Conservation (phyloP, 345 rosid species). For the Lagerstroemia speciosa region DNA sequence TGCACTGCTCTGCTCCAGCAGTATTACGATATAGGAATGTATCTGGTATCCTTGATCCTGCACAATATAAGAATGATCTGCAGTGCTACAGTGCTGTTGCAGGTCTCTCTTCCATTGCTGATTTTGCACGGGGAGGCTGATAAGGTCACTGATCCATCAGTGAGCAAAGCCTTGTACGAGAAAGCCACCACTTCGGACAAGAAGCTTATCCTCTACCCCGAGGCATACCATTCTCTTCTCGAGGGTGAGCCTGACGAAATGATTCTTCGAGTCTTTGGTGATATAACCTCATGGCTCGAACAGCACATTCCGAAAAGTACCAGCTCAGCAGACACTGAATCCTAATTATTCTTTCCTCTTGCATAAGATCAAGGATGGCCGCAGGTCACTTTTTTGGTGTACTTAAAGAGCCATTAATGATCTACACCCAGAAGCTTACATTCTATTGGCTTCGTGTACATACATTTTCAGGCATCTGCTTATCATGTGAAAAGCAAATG, state of each 20-base stretch:
- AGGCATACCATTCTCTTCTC: slow-evolving; percentile 63
- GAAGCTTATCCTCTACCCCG: slow-evolving; percentile 50
- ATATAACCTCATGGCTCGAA: slow-evolving; percentile 77
- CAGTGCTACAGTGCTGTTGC: slow-evolving; percentile 4
- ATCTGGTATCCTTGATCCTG: background rate
- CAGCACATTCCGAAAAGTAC: slow-evolving; percentile 25
- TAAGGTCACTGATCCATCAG: slow-evolving; percentile 74
- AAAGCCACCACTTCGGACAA: slow-evolving; percentile 79
- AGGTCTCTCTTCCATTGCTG: slow-evolving; percentile 78
- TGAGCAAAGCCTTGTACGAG: slow-evolving; percentile 71
- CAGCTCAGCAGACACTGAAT: background rate
- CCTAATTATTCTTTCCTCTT: background rate
- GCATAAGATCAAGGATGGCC: background rate
- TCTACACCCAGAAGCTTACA: background rate
- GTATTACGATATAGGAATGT: too few relatives aligned
- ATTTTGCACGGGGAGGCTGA: slow-evolving; percentile 88
- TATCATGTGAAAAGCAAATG: background rate
- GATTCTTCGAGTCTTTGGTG: slow-evolving; percentile 52
- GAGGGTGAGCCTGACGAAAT: slow-evolving; percentile 90
- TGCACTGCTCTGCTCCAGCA: background rate
- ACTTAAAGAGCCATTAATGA: background rate
- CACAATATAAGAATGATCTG: background rate
- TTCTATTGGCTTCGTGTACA: background rate
- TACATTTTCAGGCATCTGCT: too few relatives aligned
- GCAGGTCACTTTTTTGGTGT: background rate